A percentile compares a stretch with the other conserved stretches of the same genome.
Evolutionary conservation across 1,139 yeast species (phyloP).

Genomic region (Scheffersomyces titani): DNA sequence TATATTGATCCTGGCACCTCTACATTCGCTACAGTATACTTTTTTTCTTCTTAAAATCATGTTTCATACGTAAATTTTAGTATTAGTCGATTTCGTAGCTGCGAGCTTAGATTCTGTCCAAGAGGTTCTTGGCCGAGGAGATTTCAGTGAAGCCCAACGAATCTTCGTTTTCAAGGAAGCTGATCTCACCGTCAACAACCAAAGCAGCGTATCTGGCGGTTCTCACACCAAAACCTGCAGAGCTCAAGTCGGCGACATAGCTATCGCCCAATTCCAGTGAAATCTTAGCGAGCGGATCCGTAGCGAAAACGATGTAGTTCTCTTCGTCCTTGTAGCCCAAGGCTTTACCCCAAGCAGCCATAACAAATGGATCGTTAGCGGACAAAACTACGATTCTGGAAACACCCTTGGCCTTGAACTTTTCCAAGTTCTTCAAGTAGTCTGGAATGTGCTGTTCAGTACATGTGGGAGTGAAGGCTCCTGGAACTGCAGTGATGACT

Average conservation of each 20-base stretch:
- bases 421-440: constrained; percentile 51
- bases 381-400: constrained; percentile 71
- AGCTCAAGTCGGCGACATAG: constrained; percentile 48
- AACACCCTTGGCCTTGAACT: constrained; percentile 67
- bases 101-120: constrained; percentile 22
- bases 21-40: neutral
- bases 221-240: constrained; percentile 24
- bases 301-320: constrained; percentile 61
- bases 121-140: constrained; percentile 61
- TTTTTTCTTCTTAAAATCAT: neutral
- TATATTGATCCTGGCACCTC: neutral
- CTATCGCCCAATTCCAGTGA: constrained; percentile 63
- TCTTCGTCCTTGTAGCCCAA: constrained; percentile 52
- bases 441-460: constrained; percentile 82
- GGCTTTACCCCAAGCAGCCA: constrained; percentile 79
- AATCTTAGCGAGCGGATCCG: constrained; percentile 69
- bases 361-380: constrained; percentile 82
- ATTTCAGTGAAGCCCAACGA: constrained; percentile 55
- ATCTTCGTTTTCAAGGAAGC: constrained; percentile 60
- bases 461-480: constrained; percentile 92
- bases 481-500: constrained; percentile 76
- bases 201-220: constrained; percentile 18
- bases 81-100: neutral
- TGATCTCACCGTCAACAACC: constrained; percentile 16
- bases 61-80: neutral